Percentiles rank a stretch among this genome's conserved stretches.
These are phyloP conservation scores for Solanum sejunctum DNA, from an alignment of 257 asterid species.

Conservation along the genomic window DNA sequence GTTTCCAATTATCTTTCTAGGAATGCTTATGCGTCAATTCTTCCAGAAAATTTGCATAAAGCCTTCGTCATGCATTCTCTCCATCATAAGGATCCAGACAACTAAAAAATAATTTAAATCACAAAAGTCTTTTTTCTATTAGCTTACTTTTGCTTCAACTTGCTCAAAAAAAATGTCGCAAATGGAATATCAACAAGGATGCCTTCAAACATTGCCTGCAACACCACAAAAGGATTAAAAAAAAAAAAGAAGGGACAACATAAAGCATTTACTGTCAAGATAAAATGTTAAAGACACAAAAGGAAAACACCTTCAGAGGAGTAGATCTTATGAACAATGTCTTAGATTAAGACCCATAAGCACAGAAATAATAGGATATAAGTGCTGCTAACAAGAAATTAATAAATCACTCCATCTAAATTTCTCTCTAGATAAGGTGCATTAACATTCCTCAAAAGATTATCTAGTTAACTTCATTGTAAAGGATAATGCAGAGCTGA, in stretches of 20 bases:
- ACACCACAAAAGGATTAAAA: neutral
- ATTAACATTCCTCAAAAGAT: neutral
- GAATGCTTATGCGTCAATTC: neutral
- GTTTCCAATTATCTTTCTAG: neutral
- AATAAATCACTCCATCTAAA: neutral
- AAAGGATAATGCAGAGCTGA: neutral
- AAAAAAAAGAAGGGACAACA: neutral
- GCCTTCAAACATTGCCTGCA: conserved; percentile 98
- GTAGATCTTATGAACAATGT: neutral
- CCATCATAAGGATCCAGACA: neutral
- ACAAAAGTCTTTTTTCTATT: neutral
- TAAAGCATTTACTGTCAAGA: neutral
- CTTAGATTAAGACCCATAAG: neutral
- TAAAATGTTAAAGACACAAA: neutral
- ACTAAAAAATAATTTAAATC: neutral
- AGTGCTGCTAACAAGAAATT: neutral
- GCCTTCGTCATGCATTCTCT: neutral
- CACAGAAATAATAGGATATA: neutral
- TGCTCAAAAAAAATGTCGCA: conserved; percentile 96
- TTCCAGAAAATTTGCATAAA: neutral
- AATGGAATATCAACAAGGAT: conserved; percentile 95
- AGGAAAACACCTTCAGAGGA: neutral
- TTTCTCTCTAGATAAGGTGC: neutral
- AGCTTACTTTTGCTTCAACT: conserved; percentile 91
- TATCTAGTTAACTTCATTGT: neutral